Evolutionary conservation across 73 alveolate genomes (phyloP), one percentile per base, ranked within the genome.

Genomic region (Loxodes magnus): DNA sequence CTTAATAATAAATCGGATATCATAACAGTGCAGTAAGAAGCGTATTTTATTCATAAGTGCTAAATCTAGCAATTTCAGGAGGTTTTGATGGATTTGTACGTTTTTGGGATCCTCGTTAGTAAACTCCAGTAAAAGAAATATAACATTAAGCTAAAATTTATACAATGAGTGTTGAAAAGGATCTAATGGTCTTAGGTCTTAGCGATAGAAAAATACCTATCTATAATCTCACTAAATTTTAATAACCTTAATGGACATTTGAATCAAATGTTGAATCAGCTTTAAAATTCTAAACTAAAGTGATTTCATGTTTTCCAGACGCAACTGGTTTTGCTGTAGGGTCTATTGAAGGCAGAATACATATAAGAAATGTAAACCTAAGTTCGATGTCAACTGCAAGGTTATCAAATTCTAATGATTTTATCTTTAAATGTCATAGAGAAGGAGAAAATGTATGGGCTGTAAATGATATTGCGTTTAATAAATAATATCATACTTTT

Each of bases 271-370:
- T 23, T 16, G 59, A 46, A 1, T 9, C 39, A n/a, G 7, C 16
- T 10, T 12, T 46, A 10, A 46, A 46, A 25, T 12, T 46, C 26
- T 41, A 46, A 24, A 12, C 27, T 24, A 46, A 19, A 46, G 9
- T 20, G 7, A 41, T 46, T 1, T 37, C 22, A 7, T 46, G 59
- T 2, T 46, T 25, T 46, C 9, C 9, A n/a, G 59, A 46, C 27
- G 59, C 35, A 1, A 46, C 15, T 10, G 59, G 59, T 10, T 46
- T 46, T 46, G 50, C 59, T n/a, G n/a, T 46, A 7, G 59, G 59
- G 10, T 41, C 27, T 2, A 46, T 46, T 46, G 59, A 46, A 46
- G 59, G 59, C 0, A 46, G 59, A 46, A 25, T 37, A 20, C n/a
- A 37, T n/a, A 46, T 46, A 41, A 46, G 27, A 24, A 46, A 46